Conservation (phyloP, 805 yeast genomes). For the Kurtzmaniella cleridarum region DNA sequence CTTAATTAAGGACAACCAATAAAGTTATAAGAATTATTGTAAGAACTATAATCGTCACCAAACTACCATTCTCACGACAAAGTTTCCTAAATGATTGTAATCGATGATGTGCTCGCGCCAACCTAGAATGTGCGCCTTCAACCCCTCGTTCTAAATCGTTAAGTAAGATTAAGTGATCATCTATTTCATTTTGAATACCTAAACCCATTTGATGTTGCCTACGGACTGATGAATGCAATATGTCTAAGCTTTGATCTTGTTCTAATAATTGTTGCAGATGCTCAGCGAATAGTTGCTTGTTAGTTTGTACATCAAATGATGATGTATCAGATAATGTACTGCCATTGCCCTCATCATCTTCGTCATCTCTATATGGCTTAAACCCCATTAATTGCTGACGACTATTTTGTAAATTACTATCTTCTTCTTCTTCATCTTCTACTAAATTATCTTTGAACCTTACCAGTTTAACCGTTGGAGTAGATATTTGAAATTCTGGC, state of each 20-base stretch:
- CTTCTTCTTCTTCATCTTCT: conserved; percentile 14
- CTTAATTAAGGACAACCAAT: conserved; percentile 35
- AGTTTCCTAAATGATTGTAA: conserved; percentile 26
- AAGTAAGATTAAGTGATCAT: conserved; percentile 36
- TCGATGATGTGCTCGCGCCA: conserved; percentile 27
- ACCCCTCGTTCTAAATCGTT: conserved; percentile 39
- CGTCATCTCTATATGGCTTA: conserved; percentile 32
- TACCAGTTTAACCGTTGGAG: conserved; percentile 16
- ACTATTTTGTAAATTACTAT: conserved; percentile 16
- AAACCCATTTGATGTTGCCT: conserved; percentile 37
- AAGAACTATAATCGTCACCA: conserved; percentile 36
- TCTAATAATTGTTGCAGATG: conserved; percentile 36
- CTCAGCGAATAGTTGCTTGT: conserved; percentile 37
- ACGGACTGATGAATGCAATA: conserved; percentile 27
- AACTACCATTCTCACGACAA: conserved; percentile 37
- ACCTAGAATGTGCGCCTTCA: conserved; percentile 24
- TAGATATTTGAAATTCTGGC: background rate
- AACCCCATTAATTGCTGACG: conserved; percentile 21
- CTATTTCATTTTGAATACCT: conserved; percentile 33
- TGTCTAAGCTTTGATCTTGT: conserved; percentile 33
- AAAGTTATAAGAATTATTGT: conserved; percentile 35
- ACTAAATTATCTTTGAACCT: conserved; percentile 32
- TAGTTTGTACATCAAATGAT: conserved; percentile 21
- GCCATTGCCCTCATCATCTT: conserved; percentile 5
- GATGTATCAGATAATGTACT: conserved; percentile 9